Conservation (phyloP, 2,329 filamentous ascomycete genomes). For the Trichophyton equinum region DNA sequence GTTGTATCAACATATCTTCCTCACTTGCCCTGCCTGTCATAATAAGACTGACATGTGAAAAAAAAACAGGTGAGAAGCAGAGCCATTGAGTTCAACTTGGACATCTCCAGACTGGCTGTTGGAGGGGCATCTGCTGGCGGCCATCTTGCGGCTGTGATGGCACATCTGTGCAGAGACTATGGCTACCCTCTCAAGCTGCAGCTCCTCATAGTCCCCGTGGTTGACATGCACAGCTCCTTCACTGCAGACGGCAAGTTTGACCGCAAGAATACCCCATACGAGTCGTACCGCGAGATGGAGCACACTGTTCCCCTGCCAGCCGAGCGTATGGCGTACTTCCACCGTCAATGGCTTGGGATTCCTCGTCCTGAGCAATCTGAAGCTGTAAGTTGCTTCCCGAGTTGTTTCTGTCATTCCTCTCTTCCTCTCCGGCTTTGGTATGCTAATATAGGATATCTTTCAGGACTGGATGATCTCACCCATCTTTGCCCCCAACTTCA, state of each 20-base stretch:
- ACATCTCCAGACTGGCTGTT: conserved; percentile 25
- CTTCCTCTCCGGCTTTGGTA: not conserved
- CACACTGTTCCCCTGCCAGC: conserved; percentile 24
- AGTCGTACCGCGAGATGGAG: conserved; percentile 30
- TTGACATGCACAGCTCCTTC: conserved; percentile 27
- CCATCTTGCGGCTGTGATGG: conserved; percentile 28
- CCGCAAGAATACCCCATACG: conserved; percentile 25
- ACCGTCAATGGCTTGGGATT: conserved; percentile 27
- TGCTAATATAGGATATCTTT: not conserved
- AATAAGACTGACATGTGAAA: no score
- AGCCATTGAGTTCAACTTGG: conserved; percentile 25
- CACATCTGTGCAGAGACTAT: conserved; percentile 28
- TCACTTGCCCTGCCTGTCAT: not conserved
- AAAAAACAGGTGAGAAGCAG: conserved; percentile 21
- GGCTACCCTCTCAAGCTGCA: conserved; percentile 27
- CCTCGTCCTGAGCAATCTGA: conserved; percentile 25
- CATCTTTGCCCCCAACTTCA: conserved; percentile 26
- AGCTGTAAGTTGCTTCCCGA: conserved; percentile 19
- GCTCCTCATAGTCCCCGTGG: conserved; percentile 26
- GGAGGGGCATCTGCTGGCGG: conserved; percentile 31
- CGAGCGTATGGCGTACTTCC: conserved; percentile 30
- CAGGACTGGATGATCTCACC: conserved; percentile 34
- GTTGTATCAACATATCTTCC: not conserved
- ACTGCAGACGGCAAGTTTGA: conserved; percentile 26
- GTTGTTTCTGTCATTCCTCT: not conserved